A percentile compares a stretch with the other conserved stretches of the same genome.
Evolutionary conservation across 2,329 filamentous ascomycete genomes (phyloP).

Genomic region (Calonectria montana): DNA sequence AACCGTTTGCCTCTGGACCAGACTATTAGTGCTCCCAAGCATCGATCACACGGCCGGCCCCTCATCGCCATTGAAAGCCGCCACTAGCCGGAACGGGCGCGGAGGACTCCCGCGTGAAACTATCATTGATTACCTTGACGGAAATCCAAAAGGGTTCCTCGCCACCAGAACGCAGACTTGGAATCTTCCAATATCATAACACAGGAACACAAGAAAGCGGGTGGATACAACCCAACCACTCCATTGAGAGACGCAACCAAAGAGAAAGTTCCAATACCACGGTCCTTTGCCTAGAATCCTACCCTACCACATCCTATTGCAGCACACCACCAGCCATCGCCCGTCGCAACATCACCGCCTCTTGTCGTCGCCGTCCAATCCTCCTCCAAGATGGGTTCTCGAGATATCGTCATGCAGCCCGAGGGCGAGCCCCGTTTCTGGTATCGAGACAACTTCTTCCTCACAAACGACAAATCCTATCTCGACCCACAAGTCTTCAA

Average conservation of each 20-base stretch:
- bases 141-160: not conserved
- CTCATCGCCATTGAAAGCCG: constrained; percentile 15
- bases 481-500: constrained; percentile 67
- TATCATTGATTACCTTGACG: not conserved
- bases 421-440: constrained; percentile 55
- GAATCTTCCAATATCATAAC: constrained; percentile 4
- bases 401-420: constrained; percentile 40
- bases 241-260: not conserved
- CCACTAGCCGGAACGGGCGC: constrained; percentile 21
- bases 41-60: constrained; percentile 22
- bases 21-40: constrained; percentile 17
- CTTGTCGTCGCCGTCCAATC: not conserved
- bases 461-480: constrained; percentile 70
- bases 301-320: not conserved
- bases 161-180: constrained; percentile 8
- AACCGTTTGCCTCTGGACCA: constrained; percentile 7
- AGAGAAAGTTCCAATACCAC: not conserved
- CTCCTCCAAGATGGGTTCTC: constrained; percentile 38
- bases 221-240: not conserved
- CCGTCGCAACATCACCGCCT: not conserved
- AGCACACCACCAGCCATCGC: not conserved
- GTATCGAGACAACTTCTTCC: constrained; percentile 66
- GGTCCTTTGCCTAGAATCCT: not conserved
- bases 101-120: not conserved
- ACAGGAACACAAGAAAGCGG: not conserved